phyloP scores from a whole-genome alignment of 345 rosid species.

The Kandelia obovata region DNA sequence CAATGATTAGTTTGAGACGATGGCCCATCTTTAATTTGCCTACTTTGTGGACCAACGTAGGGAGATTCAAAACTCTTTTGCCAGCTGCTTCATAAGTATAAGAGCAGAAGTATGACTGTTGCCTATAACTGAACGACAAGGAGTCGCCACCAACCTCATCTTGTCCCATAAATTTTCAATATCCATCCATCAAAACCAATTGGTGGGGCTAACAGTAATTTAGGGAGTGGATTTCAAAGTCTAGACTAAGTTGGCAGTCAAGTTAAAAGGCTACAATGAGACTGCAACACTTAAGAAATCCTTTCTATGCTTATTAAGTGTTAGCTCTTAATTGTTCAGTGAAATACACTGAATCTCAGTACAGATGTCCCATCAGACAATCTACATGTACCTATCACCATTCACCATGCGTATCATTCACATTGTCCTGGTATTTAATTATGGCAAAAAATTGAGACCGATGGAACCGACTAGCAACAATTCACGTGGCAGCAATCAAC shows the following conservation, averaged over 20 bases:
- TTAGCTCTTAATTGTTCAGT: too few relatives aligned
- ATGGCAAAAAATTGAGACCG: not conserved
- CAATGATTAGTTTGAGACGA: too few relatives aligned
- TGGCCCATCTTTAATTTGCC: not conserved
- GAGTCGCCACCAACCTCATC: conserved; percentile 26
- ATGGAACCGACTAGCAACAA: not conserved
- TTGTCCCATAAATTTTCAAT: conserved; percentile 16
- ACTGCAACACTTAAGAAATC: too few relatives aligned
- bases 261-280: not conserved
- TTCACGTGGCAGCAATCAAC: not conserved
- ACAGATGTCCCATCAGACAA: not conserved
- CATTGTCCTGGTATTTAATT: not conserved
- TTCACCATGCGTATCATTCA: not conserved
- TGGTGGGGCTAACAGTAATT: conserved; percentile 8
- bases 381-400: not conserved
- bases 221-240: conserved; percentile 1
- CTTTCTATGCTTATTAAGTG: too few relatives aligned
- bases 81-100: conserved; percentile 15
- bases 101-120: conserved; percentile 4
- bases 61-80: not conserved
- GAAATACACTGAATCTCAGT: not conserved
- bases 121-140: conserved; percentile 20
- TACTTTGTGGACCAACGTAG: not conserved
- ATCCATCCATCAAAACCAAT: conserved; percentile 3
- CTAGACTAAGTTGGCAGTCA: not conserved